These are phyloP conservation scores for Eurotiales sp. DNA, from an alignment of 2,329 filamentous ascomycete species.

Conservation along the genomic window DNA sequence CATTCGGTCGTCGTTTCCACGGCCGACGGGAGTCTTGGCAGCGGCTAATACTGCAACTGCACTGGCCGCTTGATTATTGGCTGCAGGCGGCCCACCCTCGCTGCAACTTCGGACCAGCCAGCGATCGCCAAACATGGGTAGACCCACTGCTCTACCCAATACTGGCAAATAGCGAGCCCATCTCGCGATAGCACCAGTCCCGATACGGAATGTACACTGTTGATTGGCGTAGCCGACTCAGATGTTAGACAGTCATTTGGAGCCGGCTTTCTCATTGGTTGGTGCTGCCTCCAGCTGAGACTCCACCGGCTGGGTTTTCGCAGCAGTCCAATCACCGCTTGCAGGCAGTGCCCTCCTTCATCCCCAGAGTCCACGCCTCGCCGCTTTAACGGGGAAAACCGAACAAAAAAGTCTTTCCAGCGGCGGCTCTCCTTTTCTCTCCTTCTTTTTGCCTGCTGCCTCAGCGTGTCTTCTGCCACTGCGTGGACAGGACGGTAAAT, in stretches of 20 bases:
- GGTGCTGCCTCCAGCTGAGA: slow-evolving; percentile 13
- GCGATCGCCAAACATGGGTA: slow-evolving; percentile 20
- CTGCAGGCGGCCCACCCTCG: background rate
- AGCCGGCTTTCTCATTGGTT: background rate
- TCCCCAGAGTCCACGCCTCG: slow-evolving; percentile 25
- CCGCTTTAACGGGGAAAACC: slow-evolving; percentile 33
- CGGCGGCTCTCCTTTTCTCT: slow-evolving; percentile 19
- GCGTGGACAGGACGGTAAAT: no score
- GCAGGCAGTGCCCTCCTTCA: slow-evolving; percentile 24
- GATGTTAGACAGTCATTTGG: slow-evolving; percentile 21
- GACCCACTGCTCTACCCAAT: slow-evolving; percentile 2
- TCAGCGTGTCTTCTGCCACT: background rate
- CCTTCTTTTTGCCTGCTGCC: background rate
- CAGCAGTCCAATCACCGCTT: slow-evolving; percentile 26
- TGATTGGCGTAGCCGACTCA: background rate
- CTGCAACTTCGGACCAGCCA: slow-evolving; percentile 6
- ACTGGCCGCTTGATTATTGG: background rate
- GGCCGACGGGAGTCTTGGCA: slow-evolving; percentile 19
- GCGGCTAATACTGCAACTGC: background rate
- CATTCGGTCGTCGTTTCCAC: slow-evolving; percentile 16
- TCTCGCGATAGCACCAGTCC: no score
- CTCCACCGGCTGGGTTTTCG: slow-evolving; percentile 22
- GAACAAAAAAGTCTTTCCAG: slow-evolving; percentile 29
- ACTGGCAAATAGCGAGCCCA: no score
- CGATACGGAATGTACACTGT: background rate